phyloP scores from a whole-genome alignment of 768 basidiomycete species.

The Coprinopsis strossmayeri region DNA sequence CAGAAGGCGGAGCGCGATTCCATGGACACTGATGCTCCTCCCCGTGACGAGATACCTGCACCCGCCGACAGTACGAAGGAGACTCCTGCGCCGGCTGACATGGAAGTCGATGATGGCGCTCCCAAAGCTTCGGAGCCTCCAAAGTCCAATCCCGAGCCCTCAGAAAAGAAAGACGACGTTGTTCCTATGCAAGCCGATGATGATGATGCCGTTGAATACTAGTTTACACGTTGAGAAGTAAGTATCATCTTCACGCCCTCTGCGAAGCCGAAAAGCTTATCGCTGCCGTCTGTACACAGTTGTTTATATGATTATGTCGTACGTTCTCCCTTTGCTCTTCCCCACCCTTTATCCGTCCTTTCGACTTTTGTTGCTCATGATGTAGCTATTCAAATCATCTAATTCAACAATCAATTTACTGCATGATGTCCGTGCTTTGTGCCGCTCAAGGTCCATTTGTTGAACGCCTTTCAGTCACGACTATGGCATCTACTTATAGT shows the following conservation, averaged over 20 bases:
- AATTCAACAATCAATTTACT: neutral
- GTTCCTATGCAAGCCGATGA: slow-evolving; percentile 58
- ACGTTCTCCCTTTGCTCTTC: slow-evolving; percentile 22
- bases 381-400: slow-evolving; percentile 6
- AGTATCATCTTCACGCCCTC: neutral
- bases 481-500: too few relatives aligned
- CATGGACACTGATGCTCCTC: slow-evolving; percentile 29
- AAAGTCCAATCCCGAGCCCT: slow-evolving; percentile 29
- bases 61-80: too few relatives aligned
- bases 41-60: too few relatives aligned
- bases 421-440: neutral
- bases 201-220: slow-evolving; percentile 81
- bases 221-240: slow-evolving; percentile 21
- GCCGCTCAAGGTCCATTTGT: too few relatives aligned
- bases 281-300: neutral
- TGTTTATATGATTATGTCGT: slow-evolving; percentile 19
- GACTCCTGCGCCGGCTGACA: slow-evolving; percentile 20
- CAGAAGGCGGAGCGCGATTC: slow-evolving; percentile 33
- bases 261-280: neutral
- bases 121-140: slow-evolving; percentile 17
- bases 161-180: slow-evolving; percentile 48
- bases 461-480: too few relatives aligned
- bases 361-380: slow-evolving; percentile 14
- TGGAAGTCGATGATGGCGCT: slow-evolving; percentile 34
- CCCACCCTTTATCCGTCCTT: slow-evolving; percentile 16